Base-by-base conservation (phyloP, 78 protist species). In the Dictyostelium citrinum region DNA sequence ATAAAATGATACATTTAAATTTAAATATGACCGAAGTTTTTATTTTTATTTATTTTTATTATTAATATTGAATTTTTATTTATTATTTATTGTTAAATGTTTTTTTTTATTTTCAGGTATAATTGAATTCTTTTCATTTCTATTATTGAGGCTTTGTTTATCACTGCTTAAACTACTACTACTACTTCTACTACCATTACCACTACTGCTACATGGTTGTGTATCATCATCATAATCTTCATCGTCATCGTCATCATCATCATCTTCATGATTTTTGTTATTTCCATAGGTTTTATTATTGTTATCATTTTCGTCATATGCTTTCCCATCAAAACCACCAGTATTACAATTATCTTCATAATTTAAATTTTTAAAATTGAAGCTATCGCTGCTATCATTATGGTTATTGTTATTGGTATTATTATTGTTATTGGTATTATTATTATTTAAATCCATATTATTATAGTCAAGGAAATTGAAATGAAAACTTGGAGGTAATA, bases 401-500 rank as follows among this genome's bases (percentile, higher is more conserved):
- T 16, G 0, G 5, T 49, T 49, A 4, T 49, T 49, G 16, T 49
- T 49, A 49, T 49, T 49, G 16, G 12, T 16, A 49, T 49, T 49
- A 16, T 49, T 16, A 49, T 49, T 49, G n/a, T n/a, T n/a, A n/a
- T n/a, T n/a, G n/a, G n/a, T 10, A 49, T 49, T 49, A 16, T 16
- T 55, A 55, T 20, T 20, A 55, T 55, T 55, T 55, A 55, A 55
- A 55, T 55, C 64, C 64, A 55, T 55, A 20, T 55, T 55, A 70
- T 70, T 70, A 70, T 33, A 33, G 17, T 70, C 77, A 16, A 70
- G 22, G 17, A 70, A 70, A 17, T 33, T 70, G 20, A 70, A 70
- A 70, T 70, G 77, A 33, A 70, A 33, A 70, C 37, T 70, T 70
- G 77, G 45, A 29, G 84, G 31, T 55, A 80, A 29, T 49, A 80